Evolutionary conservation across 305 asterid genomes (phyloP), one percentile per base, ranked within the genome.

Genomic region (Plantago coronopus): DNA sequence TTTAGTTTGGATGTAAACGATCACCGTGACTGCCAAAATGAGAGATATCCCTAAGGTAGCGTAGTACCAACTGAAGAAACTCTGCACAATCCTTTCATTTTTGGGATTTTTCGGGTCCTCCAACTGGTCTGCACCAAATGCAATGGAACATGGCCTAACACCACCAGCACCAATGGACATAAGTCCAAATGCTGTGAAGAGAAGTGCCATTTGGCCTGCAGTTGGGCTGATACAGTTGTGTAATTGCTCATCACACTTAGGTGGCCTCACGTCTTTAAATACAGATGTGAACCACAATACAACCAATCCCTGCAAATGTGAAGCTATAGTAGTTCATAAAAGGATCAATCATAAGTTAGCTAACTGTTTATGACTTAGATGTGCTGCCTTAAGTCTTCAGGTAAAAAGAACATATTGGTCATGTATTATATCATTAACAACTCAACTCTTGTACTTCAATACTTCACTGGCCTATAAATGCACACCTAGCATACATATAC

Each of bases 41-140:
- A 79, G 72, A 6, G 96, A 78, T 2, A 78, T 46, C 2, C 89
- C 82, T 4, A 87, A 74, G 54, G 83, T 72, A 62, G 84, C 94
- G 53, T 79, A 85, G 60, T 88, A 88, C 88, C 89, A 88, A 65
- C 77, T 79, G 79, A 85, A 85, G 63, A 81, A 85, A 31, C 83
- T 83, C 61, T 81, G 86, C 31, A 83, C 45, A 54, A 78, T 61
- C 67, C 86, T 75, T 57, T 66, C 66, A 43, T 85, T 88, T 0
- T 81, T 76, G 0, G 89, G 88, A 57, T 83, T 79, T 9, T 67
- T 40, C 0, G 82, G 89, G 20, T 75, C 59, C 72, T 85, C 77
- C 57, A 81, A 77, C 63, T 88, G 96, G 69, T 88, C 96, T 0
- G 96, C 96, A 15, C 95, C 96, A 51, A 88, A 88, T 4, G 95